Base-by-base conservation (phyloP, 192 early-diverging fungal genomes). In the Coemansia sp. region DNA sequence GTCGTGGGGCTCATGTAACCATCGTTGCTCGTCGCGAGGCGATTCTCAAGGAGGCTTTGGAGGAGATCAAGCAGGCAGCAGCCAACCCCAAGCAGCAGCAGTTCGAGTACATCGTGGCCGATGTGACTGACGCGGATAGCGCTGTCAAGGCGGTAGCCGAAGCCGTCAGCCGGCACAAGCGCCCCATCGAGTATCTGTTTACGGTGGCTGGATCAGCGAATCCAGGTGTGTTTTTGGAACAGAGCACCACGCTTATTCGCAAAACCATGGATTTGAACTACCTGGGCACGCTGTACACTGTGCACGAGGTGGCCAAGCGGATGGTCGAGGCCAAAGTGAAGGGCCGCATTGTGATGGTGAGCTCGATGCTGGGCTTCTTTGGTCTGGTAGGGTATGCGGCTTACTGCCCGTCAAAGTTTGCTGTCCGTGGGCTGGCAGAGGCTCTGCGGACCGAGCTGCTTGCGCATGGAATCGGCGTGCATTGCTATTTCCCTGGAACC, bases 341-440 rank as follows among this genome's bases (percentile, higher is more conserved):
- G 6, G 79, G 84, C 26, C 86, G 81, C 40, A 73, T 91, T 28
- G 83, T 89, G 11, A 62, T 89, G 58, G 84, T 89, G 3, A 84
- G 82, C 23, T 89, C 87, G 15, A 72, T 82, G 30, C 64, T 86
- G 16, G 87, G 87, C 14, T 62, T 91, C 16, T 58, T 88, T 21
- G 84, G 86, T 5, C 82, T 91, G 63, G 69, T 82, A 45, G 89
- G 89, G 12, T 91, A 84, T 44, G 50, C 73, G 37, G 76, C 75
- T 11, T 91, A 91, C 58, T 59, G 80, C 6, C 85, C 87, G 12
- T 79, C 85, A n/a, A 91, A 91, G 50, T 85, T 76, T 53, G 89
- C 89, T 21, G 52, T 91, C 6, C 84, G 85, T 38, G 87, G 88
- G 31, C 63, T 91, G 48, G 84, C 84, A 5, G 89, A 91, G 60